phyloP scores from a whole-genome alignment of 139 green algal genomes.

The Pycnococcus provasolii region DNA sequence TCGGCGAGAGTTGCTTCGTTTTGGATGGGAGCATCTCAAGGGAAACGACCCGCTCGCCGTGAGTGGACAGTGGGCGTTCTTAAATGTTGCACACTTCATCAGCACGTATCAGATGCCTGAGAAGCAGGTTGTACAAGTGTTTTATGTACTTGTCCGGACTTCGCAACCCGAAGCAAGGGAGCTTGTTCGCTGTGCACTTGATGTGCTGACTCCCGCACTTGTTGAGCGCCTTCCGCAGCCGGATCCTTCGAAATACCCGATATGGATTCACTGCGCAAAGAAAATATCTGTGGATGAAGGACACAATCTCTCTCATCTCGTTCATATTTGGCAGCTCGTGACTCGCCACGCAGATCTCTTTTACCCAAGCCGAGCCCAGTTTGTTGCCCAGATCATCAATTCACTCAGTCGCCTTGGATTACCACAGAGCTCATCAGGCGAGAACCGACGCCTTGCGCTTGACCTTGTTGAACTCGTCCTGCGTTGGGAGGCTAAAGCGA shows the following conservation, averaged over 20 bases:
- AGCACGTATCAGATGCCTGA: conserved; percentile 59
- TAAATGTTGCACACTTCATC: conserved; percentile 80
- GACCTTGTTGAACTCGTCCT: conserved; percentile 80
- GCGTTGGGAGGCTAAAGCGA: conserved; percentile 57
- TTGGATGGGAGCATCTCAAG: conserved; percentile 83
- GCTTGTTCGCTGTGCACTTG: conserved; percentile 69
- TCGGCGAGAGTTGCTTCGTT: conserved; percentile 79
- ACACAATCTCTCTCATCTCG: conserved; percentile 50
- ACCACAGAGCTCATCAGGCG: conserved; percentile 42
- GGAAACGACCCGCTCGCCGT: conserved; percentile 48
- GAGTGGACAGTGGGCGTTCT: conserved; percentile 69
- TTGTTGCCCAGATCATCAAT: conserved; percentile 84
- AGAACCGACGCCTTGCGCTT: conserved; percentile 75
- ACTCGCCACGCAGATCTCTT: conserved; percentile 78
- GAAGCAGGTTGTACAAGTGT: conserved; percentile 78
- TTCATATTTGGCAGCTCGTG: conserved; percentile 84
- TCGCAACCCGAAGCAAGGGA: conserved; percentile 56
- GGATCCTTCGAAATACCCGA: conserved; percentile 42
- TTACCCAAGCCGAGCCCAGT: conserved; percentile 59
- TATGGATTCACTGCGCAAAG: conserved; percentile 71
- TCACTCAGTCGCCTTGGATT: conserved; percentile 58
- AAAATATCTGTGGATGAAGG: conserved; percentile 72
- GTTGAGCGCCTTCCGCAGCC: conserved; percentile 35
- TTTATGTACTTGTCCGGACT: conserved; percentile 68
- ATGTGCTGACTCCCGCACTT: conserved; percentile 72